A percentile compares a stretch with the other conserved stretches of the same genome.
Conservation (phyloP, 768 basidiomycete species). For the Mycena indigotica region DNA sequence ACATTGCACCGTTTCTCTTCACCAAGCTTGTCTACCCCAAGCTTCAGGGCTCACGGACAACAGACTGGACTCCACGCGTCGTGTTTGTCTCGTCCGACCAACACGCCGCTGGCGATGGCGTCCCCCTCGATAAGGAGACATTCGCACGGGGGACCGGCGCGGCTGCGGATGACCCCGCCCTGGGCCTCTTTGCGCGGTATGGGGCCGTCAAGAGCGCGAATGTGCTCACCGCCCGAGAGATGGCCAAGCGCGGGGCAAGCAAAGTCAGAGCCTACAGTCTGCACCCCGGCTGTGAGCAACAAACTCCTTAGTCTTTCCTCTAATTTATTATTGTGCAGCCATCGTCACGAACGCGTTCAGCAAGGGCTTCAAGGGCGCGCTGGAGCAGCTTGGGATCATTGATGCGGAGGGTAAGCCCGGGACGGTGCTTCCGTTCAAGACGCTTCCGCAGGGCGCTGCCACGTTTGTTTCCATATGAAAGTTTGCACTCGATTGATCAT, state of each 20-base stretch:
- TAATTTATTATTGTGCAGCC: neutral
- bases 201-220: constrained; percentile 6
- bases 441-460: constrained; percentile 10
- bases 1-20: constrained; percentile 4
- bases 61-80: constrained; percentile 2
- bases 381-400: neutral
- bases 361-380: neutral
- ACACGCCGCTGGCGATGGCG: neutral
- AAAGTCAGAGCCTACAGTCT: neutral
- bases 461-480: constrained; percentile 1
- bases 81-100: neutral
- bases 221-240: neutral
- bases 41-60: constrained; percentile 13
- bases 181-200: neutral
- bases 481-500: neutral
- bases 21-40: neutral
- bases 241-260: neutral
- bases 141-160: neutral
- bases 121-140: neutral
- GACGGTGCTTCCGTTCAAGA: neutral
- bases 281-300: constrained; percentile 5
- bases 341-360: neutral
- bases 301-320: neutral
- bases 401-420: neutral
- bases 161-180: neutral